Conservation (phyloP, 78 protist genomes). For the Polysphondylium violaceum region DNA sequence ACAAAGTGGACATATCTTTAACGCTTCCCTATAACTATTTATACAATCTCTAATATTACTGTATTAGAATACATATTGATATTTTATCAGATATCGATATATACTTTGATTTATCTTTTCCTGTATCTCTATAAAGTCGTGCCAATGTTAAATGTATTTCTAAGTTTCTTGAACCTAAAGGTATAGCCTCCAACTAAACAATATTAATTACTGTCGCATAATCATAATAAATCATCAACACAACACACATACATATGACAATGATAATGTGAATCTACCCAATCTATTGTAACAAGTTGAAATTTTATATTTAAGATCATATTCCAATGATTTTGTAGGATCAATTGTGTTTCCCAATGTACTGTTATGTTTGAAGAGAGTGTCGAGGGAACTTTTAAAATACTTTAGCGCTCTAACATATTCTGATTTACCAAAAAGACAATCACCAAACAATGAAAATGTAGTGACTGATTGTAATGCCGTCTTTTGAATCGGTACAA, state of each 20-base stretch:
- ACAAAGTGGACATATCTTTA: constrained; percentile 69
- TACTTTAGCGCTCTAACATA: constrained; percentile 44
- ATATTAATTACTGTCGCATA: neutral
- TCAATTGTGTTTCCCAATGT: neutral
- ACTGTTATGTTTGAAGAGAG: constrained; percentile 11
- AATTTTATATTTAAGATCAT: constrained; percentile 59
- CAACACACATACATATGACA: constrained; percentile 30
- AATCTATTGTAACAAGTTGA: constrained; percentile 24
- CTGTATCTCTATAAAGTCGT: constrained; percentile 40
- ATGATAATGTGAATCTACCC: constrained; percentile 8
- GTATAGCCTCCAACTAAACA: constrained; percentile 45
- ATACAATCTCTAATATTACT: constrained; percentile 48
- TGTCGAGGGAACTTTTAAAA: constrained; percentile 29
- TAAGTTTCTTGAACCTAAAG: constrained; percentile 19
- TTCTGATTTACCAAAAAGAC: constrained; percentile 32
- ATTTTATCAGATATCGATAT: neutral
- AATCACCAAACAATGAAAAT: constrained; percentile 48
- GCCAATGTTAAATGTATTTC: constrained; percentile 53
- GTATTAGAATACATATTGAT: neutral
- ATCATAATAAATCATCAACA: neutral
- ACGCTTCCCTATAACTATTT: constrained; percentile 34
- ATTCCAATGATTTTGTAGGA: constrained; percentile 35
- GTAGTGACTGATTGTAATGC: neutral
- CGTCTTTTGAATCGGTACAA: constrained; percentile 25
- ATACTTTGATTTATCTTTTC: constrained; percentile 51